phyloP scores from a whole-genome alignment of 768 basidiomycete species.

The Hygrophorus russula region DNA sequence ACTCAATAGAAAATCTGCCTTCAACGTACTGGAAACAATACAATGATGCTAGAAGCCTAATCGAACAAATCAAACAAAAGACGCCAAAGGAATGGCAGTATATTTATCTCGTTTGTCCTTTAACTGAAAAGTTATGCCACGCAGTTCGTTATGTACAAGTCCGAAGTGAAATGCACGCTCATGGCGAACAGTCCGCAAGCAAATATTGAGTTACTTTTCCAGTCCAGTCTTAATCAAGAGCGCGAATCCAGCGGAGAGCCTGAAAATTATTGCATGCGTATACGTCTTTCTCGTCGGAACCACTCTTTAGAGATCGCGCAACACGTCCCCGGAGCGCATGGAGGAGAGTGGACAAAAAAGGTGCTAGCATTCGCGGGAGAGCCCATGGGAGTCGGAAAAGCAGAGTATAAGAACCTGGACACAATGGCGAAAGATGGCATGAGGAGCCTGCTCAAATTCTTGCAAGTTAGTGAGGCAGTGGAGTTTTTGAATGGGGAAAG shows the following conservation, averaged over 20 bases:
- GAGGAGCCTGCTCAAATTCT: slow-evolving; percentile 15
- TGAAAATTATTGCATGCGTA: slow-evolving; percentile 20
- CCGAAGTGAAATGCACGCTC: slow-evolving; percentile 30
- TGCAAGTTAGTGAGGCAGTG: slow-evolving; percentile 15
- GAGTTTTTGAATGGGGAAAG: slow-evolving; percentile 12
- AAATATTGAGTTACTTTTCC: slow-evolving; percentile 34
- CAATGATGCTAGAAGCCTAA: slow-evolving; percentile 29
- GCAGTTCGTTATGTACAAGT: slow-evolving; percentile 32
- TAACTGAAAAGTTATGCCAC: background rate
- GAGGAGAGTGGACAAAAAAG: slow-evolving; percentile 31
- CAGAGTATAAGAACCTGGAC: slow-evolving; percentile 9
- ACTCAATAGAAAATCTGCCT: slow-evolving; percentile 27
- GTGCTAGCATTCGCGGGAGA: slow-evolving; percentile 11
- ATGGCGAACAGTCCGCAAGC: slow-evolving; percentile 40
- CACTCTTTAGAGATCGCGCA: slow-evolving; percentile 25
- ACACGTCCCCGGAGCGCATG: slow-evolving; percentile 16
- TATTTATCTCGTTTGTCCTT: slow-evolving; percentile 1
- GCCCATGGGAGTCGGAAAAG: slow-evolving; percentile 4
- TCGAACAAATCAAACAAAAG: slow-evolving; percentile 38
- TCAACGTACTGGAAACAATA: slow-evolving; percentile 32
- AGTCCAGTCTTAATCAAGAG: slow-evolving; percentile 1
- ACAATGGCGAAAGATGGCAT: slow-evolving; percentile 17
- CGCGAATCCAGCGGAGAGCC: background rate
- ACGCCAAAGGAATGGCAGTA: slow-evolving; percentile 33
- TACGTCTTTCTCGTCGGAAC: slow-evolving; percentile 24